Percentiles rank a stretch among this genome's conserved stretches.
Conservation (phyloP, 495 filamentous ascomycete species). For the Neurospora tetrasperma region DNA sequence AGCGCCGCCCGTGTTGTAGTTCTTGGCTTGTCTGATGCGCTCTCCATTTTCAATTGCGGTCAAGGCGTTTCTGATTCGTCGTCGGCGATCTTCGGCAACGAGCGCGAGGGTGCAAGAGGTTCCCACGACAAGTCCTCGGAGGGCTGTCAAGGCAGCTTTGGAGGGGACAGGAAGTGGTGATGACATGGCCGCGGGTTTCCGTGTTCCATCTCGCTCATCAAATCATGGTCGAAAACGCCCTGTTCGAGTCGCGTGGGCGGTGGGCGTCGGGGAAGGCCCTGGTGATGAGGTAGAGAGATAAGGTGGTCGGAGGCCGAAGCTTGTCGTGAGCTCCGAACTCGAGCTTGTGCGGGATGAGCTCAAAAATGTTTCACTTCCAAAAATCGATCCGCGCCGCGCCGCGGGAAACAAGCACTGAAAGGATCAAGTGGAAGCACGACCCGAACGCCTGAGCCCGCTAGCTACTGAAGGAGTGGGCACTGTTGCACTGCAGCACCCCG, state of each 20-base stretch:
- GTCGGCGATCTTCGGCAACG: conserved; percentile 43
- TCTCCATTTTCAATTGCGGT: conserved; percentile 37
- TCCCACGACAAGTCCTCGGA: conserved; percentile 41
- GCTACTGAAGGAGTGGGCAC: neutral
- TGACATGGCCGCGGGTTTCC: conserved; percentile 23
- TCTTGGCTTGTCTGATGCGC: conserved; percentile 30
- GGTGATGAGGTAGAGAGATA: neutral
- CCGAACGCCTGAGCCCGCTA: neutral
- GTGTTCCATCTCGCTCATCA: conserved; percentile 18
- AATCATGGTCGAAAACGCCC: conserved; percentile 8
- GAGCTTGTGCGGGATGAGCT: neutral
- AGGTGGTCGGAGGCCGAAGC: neutral
- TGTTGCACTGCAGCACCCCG: conserved; percentile 1
- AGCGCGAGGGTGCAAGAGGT: conserved; percentile 44
- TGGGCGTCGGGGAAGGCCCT: neutral
- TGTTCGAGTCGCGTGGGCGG: neutral
- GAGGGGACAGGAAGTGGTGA: conserved; percentile 40
- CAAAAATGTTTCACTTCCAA: neutral
- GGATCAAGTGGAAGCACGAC: neutral
- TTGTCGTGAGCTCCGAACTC: neutral
- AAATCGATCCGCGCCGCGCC: neutral
- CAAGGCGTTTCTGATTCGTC: conserved; percentile 36
- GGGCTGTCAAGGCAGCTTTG: conserved; percentile 42
- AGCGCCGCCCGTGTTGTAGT: conserved; percentile 28
- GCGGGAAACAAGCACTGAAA: neutral